phyloP scores from a whole-genome alignment of 139 green algal species.

The Closterium sp. region DNA sequence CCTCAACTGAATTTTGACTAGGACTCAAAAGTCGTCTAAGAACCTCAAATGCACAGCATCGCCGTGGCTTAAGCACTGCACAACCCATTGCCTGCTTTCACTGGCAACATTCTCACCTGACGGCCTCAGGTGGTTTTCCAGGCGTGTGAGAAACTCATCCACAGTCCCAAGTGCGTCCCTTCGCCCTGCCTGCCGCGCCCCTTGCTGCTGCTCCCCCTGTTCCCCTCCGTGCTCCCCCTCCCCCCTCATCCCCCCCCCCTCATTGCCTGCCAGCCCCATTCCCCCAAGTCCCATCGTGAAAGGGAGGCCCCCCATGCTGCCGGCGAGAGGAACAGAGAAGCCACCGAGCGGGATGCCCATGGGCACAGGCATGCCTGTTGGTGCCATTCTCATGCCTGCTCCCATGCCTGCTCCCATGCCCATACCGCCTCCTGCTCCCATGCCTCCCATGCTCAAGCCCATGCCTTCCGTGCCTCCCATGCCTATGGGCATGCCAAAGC shows the following conservation, averaged over 20 bases:
- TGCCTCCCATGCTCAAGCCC: background rate
- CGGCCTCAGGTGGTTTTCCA: background rate
- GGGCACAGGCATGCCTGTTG: background rate
- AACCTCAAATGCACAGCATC: no score
- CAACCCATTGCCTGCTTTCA: no score
- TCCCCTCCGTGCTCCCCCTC: background rate
- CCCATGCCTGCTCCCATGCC: no score
- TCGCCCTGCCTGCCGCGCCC: background rate
- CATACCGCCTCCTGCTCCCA: background rate
- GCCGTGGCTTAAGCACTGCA: no score
- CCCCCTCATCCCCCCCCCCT: no score
- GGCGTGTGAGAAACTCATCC: background rate
- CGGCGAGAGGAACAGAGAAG: background rate
- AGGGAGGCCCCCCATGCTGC: background rate
- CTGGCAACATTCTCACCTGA: background rate
- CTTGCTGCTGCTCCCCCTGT: background rate
- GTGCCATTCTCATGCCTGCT: background rate
- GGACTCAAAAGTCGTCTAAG: no score
- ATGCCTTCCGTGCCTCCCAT: background rate
- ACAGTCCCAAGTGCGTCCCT: background rate
- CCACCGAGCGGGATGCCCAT: background rate
- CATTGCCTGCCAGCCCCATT: no score
- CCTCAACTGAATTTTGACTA: no score
- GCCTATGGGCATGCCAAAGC: background rate
- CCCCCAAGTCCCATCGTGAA: background rate